phyloP scores from a whole-genome alignment of 2,329 filamentous ascomycete species.

The Xylariales sp. region DNA sequence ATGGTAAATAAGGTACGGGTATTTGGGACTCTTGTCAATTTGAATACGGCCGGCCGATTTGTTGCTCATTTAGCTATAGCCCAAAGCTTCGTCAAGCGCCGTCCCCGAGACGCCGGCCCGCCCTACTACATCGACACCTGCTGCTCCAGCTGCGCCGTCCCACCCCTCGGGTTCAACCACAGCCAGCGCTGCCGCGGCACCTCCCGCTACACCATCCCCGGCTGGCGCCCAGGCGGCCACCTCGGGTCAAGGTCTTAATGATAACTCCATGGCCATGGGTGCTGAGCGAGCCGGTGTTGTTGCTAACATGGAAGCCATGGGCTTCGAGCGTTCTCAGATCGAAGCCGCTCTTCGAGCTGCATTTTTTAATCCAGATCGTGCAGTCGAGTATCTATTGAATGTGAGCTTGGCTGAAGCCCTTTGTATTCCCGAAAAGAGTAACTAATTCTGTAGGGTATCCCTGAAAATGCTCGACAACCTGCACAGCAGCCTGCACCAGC shows the following conservation, averaged over 20 bases:
- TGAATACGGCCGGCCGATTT: conserved; percentile 3
- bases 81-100: conserved; percentile 77
- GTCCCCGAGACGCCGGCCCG: conserved; percentile 72
- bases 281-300: conserved; percentile 84
- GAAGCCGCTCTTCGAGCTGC: conserved; percentile 95
- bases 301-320: conserved; percentile 96
- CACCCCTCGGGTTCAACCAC: conserved; percentile 53
- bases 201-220: conserved; percentile 66
- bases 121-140: conserved; percentile 61
- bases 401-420: conserved; percentile 62
- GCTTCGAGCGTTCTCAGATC: conserved; percentile 88
- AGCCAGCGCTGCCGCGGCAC: conserved; percentile 60
- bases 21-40: conserved; percentile 1
- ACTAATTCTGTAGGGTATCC: conserved; percentile 76
- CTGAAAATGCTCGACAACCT: conserved; percentile 82
- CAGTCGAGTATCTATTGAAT: conserved; percentile 93
- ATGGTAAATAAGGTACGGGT: conserved; percentile 91
- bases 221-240: conserved; percentile 57
- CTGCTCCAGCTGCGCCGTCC: conserved; percentile 63
- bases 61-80: conserved; percentile 58
- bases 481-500: conserved; percentile 62
- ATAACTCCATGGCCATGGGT: conserved; percentile 88
- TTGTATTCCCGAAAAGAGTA: conserved; percentile 13
- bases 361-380: conserved; percentile 96
- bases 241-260: conserved; percentile 65